These are phyloP conservation scores for Parastagonospora avenae DNA, from an alignment of 2,329 filamentous ascomycete species.

Conservation along the genomic window DNA sequence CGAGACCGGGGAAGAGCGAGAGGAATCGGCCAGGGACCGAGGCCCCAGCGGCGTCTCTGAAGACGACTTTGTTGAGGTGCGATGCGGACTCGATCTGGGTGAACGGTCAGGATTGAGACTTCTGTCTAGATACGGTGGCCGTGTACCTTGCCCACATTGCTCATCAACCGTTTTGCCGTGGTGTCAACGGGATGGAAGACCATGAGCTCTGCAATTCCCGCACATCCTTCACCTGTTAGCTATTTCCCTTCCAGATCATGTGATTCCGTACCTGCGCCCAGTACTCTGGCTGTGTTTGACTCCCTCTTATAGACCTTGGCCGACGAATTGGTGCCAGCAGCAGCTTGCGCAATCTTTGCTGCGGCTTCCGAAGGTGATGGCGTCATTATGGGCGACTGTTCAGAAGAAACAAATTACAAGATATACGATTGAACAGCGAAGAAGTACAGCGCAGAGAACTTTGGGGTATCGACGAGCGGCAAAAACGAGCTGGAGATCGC, in stretches of 20 bases:
- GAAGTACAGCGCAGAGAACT: conserved; percentile 1
- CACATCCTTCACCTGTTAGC: conserved; percentile 68
- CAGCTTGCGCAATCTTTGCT: conserved; percentile 35
- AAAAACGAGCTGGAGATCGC: conserved; percentile 3
- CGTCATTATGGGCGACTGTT: conserved; percentile 24
- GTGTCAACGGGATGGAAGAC: conserved; percentile 87
- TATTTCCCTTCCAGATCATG: neutral
- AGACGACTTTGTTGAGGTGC: conserved; percentile 88
- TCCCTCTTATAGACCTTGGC: conserved; percentile 77
- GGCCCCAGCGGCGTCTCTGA: conserved; percentile 83
- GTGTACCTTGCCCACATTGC: conserved; percentile 79
- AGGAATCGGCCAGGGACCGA: conserved; percentile 79
- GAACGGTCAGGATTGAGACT: conserved; percentile 18
- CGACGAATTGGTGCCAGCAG: conserved; percentile 44
- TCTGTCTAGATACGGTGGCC: neutral
- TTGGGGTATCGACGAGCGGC: conserved; percentile 3
- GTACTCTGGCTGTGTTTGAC: conserved; percentile 82
- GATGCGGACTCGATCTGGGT: conserved; percentile 60
- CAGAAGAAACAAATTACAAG: neutral
- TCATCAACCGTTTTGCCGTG: conserved; percentile 98
- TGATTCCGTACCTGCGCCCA: conserved; percentile 80
- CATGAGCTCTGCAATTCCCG: conserved; percentile 89
- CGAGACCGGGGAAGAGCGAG: conserved; percentile 93
- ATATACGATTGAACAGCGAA: neutral
- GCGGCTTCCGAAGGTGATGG: conserved; percentile 36